These are phyloP conservation scores for Alternaria metachromatica DNA, from an alignment of 2,329 filamentous ascomycete species.

Conservation along the genomic window DNA sequence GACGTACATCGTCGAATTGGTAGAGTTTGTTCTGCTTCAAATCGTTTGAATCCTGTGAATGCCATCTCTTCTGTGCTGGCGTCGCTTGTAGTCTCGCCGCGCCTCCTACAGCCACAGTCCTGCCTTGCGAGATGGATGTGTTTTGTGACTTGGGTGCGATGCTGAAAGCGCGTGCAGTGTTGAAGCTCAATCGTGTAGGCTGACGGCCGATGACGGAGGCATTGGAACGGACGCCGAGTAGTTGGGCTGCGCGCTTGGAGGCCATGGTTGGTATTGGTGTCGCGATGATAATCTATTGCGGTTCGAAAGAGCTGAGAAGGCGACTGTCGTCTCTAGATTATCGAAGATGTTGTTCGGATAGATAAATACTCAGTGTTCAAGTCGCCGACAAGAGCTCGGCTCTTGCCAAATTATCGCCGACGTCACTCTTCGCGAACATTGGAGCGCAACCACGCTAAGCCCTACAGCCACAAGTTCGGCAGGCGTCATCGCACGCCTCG, in stretches of 20 bases:
- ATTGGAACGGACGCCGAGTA: conserved; percentile 17
- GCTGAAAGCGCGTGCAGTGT: conserved; percentile 11
- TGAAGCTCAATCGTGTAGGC: conserved; percentile 14
- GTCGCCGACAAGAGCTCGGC: conserved; percentile 23
- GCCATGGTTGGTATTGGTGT: conserved; percentile 21
- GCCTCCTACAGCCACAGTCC: background rate
- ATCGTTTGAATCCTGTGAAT: conserved; percentile 39
- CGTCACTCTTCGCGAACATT: conserved; percentile 27
- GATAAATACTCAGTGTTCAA: background rate
- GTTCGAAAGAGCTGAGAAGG: background rate
- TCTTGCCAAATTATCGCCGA: conserved; percentile 27
- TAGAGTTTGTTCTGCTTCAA: conserved; percentile 45
- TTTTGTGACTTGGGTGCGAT: conserved; percentile 4
- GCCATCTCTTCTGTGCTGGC: conserved; percentile 38
- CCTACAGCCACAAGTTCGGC: background rate
- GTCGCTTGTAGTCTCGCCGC: background rate
- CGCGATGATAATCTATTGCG: background rate
- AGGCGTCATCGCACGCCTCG: background rate
- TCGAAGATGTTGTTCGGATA: background rate
- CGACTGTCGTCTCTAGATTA: background rate
- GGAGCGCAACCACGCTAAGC: conserved; percentile 10
- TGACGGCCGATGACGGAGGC: conserved; percentile 12
- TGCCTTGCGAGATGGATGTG: background rate
- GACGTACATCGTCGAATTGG: conserved; percentile 48
- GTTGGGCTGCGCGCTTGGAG: conserved; percentile 23